These are phyloP conservation scores for Aspergillus bombycis DNA, from an alignment of 2,329 filamentous ascomycete species.

Conservation along the genomic window DNA sequence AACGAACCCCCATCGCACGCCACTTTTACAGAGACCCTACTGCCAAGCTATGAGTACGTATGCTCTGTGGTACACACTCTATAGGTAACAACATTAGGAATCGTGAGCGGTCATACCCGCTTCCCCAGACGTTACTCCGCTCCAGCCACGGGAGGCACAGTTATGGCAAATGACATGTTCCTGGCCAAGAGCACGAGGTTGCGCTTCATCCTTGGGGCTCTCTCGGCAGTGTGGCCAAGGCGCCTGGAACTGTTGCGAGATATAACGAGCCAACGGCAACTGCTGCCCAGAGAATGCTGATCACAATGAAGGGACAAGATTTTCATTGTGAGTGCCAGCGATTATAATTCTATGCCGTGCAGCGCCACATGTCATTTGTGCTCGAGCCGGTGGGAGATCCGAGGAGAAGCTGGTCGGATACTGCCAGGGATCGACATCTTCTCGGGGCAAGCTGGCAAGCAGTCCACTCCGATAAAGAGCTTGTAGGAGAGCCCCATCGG, in stretches of 20 bases:
- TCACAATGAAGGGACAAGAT: neutral
- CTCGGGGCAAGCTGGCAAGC: neutral
- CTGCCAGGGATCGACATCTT: neutral
- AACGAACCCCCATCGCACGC: neutral
- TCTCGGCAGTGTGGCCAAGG: constrained; percentile 10
- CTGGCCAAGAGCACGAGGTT: constrained; percentile 4
- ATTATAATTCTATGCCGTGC: neutral
- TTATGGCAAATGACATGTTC: neutral
- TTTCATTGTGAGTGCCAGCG: neutral
- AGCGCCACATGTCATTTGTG: neutral
- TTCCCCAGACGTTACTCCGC: constrained; percentile 3
- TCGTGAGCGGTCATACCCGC: neutral
- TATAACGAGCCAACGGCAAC: constrained; percentile 10
- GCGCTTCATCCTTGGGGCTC: neutral
- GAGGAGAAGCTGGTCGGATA: neutral
- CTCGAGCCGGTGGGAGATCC: neutral
- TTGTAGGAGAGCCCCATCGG: neutral
- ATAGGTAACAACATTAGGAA: neutral
- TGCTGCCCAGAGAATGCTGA: constrained; percentile 8
- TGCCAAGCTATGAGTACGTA: constrained; percentile 4
- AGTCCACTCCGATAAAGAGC: neutral
- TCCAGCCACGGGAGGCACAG: neutral
- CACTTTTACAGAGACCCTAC: neutral
- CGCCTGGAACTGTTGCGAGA: constrained; percentile 10
- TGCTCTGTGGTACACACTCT: constrained; percentile 1